phyloP scores from a whole-genome alignment of 2,329 filamentous ascomycete species.

The Monilinia aucupariae region DNA sequence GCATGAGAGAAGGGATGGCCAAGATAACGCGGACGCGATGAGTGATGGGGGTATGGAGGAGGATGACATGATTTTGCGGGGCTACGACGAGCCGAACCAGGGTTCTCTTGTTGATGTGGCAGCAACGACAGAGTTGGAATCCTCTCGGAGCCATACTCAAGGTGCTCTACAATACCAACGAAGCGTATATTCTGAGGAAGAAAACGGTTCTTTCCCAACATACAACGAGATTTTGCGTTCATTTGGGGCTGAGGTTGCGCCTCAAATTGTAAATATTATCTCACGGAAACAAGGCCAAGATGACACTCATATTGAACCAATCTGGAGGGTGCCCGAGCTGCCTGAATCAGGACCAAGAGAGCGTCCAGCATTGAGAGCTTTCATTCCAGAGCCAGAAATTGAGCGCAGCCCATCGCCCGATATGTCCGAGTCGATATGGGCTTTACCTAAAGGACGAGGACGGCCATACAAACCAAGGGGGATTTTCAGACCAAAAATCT shows the following conservation, averaged over 20 bases:
- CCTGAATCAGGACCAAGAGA: slow-evolving; percentile 17
- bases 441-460: slow-evolving; percentile 21
- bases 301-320: slow-evolving; percentile 27
- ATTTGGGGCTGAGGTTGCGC: slow-evolving; percentile 32
- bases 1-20: slow-evolving; percentile 29
- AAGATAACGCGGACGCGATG: slow-evolving; percentile 21
- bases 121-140: background rate
- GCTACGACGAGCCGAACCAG: slow-evolving; percentile 27
- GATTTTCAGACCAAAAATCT: background rate
- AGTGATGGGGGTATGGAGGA: slow-evolving; percentile 31
- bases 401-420: slow-evolving; percentile 30
- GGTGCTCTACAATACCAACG: background rate
- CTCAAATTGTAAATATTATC: slow-evolving; percentile 30
- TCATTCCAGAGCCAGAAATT: slow-evolving; percentile 22
- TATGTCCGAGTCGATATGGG: slow-evolving; percentile 31
- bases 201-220: slow-evolving; percentile 23
- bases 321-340: slow-evolving; percentile 29
- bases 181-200: background rate
- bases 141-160: background rate
- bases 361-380: slow-evolving; percentile 21
- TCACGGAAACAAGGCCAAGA: slow-evolving; percentile 25
- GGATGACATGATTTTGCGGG: slow-evolving; percentile 34
- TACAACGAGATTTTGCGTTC: slow-evolving; percentile 30
- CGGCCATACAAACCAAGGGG: background rate
- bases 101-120: background rate